phyloP scores from a whole-genome alignment of 2,329 filamentous ascomycete species.

The Gaeumannomyces sp. region DNA sequence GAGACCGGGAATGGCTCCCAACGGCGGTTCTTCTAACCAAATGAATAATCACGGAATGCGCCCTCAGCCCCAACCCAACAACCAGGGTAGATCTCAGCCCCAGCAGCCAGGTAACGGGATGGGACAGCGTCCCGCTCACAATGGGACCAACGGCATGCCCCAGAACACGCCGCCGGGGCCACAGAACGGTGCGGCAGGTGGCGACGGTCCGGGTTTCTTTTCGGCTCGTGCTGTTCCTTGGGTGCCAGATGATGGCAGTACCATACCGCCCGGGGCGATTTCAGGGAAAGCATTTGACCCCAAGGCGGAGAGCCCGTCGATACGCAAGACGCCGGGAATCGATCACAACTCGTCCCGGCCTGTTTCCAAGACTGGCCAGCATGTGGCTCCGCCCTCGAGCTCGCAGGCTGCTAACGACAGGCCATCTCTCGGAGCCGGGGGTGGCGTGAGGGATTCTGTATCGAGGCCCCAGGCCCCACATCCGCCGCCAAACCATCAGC shows the following conservation, averaged over 20 bases:
- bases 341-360: slow-evolving; percentile 76
- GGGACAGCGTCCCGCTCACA: slow-evolving; percentile 15
- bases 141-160: slow-evolving; percentile 4
- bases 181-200: slow-evolving; percentile 14
- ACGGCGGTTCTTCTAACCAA: slow-evolving; percentile 11
- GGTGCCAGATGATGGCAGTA: slow-evolving; percentile 42
- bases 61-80: slow-evolving; percentile 13
- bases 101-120: slow-evolving; percentile 10
- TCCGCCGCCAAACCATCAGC: slow-evolving; percentile 9
- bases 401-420: slow-evolving; percentile 16
- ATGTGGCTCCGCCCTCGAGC: slow-evolving; percentile 36
- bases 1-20: slow-evolving; percentile 18
- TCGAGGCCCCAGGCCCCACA: slow-evolving; percentile 4
- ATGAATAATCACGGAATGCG: slow-evolving; percentile 14
- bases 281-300: slow-evolving; percentile 61
- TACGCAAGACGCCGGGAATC: slow-evolving; percentile 81
- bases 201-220: slow-evolving; percentile 56
- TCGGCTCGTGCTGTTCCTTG: slow-evolving; percentile 61
- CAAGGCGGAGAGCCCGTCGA: slow-evolving; percentile 72
- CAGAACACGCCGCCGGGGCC: slow-evolving; percentile 21
- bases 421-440: slow-evolving; percentile 5
- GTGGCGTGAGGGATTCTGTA: slow-evolving; percentile 5
- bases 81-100: slow-evolving; percentile 11
- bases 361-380: slow-evolving; percentile 51
- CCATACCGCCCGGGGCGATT: slow-evolving; percentile 32